Evolutionary conservation across 2,329 filamentous ascomycete genomes (phyloP), one percentile per base, ranked within the genome.

Genomic region (Apiospora pterosperma): DNA sequence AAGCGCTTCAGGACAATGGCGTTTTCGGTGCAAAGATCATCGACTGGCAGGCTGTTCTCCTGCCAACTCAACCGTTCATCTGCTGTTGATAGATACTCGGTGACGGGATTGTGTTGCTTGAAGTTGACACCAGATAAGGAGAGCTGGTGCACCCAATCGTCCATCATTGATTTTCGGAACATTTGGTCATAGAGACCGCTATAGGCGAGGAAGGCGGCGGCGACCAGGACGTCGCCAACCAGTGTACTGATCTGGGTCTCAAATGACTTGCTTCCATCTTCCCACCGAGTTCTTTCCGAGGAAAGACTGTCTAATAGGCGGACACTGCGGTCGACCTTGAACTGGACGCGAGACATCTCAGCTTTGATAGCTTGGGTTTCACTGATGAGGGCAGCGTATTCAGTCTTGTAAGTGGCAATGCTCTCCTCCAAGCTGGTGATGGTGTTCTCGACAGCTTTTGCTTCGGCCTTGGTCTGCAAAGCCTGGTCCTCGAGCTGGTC

Each of bases 11-110:
- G 87, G 70, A 99, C 91, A 74, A 99, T 97, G 55, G 96, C 96
- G 74, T 99, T 99, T 79, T 99, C 96, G 0, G 96, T 99, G 84
- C 96, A 99, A 44, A 99, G 86, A 75, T 99, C 96, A 76, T 99
- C 96, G 5, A 97, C 95, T 2, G 96, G 96, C 61, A 99, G 82
- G 19, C 90, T 90, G 75, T 99, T 92, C 72, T 94, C 91, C 80
- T 99, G 96, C 96, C 96, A 99, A 68, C 91, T 88, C 38, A 99
- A 85, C 68, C 96, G 88, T 80, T 99, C 94, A 76, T 99, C 96
- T 5, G 96, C 95, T 28, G 93, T 97, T 5, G 96, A 99, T 19
- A 99, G 84, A 74, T 97, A 99, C 76, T 99, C 96, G 0, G 96
- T 97, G 59, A 99, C 87, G 0, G 96, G 93, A 73, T 98, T 98